Base-by-base conservation (phyloP, 768 basidiomycete species). In the Boletales sp. region DNA sequence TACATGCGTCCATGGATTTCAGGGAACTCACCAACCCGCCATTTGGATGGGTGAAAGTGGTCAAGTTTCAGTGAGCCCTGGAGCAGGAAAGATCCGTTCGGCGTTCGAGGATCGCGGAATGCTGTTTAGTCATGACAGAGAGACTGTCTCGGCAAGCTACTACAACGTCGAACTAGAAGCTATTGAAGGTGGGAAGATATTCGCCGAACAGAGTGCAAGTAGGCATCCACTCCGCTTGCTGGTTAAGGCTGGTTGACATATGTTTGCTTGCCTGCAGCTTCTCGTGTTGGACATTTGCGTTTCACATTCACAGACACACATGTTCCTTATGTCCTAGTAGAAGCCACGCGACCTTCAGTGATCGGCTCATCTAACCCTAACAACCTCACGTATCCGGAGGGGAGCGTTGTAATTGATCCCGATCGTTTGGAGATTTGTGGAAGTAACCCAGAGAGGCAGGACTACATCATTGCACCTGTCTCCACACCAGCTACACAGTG, bases 11-110 rank as follows among this genome's bases (percentile, higher is more conserved):
- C 83, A 87, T 56, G 89, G 90, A 1, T 90, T 91, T 58, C 80
- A 86, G 41, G 88, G 79, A 5, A 90, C 89, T 4, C 82, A 88
- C 47, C 90, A 90, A 56, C 88, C 89, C 11, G 90, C 90, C 1
- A 90, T 92, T 34, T 91, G 88, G 89, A 91, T 92, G 88, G 89
- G 85, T 3, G 87, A 87, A 57, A 86, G 81, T 53, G 87, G 78
- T 0, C 78, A 79, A 41, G 78, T 83, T 3, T 72, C 78, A 5
- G 71, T 89, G 21, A 74, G 76, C 27, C 85, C 87, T 11, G 86
- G 86, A 7, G 64, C 66, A 8, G 77, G 78, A 15, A 49, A 60
- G 4, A 70, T 88, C 1, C 74, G 74, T 36, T 69, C 75, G 9
- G 71, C 71, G 5, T 86, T 89, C 51, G 80, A 82, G 38, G 67